Percentiles rank a stretch among this genome's conserved stretches.
Conservation (phyloP, 176 grass and related monocot genomes). For the Musa acuminata region DNA sequence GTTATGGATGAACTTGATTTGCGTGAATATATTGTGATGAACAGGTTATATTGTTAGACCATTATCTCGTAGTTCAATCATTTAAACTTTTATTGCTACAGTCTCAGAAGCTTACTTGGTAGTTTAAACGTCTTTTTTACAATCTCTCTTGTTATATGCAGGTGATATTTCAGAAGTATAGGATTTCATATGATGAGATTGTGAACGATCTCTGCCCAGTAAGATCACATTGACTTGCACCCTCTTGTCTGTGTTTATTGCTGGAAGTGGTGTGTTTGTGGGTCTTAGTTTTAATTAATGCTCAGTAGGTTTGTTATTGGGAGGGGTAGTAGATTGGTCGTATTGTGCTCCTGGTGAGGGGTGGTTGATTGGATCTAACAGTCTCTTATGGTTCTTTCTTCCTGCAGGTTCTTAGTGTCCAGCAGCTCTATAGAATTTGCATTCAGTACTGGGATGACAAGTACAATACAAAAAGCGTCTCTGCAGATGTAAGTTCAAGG, state of each 20-base stretch:
- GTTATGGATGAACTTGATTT: no score
- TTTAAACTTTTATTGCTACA: background rate
- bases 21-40: no score
- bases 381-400: background rate
- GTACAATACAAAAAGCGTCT: conserved; percentile 94
- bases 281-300: no score
- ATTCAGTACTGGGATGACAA: conserved; percentile 98
- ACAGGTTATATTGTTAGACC: no score
- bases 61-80: no score
- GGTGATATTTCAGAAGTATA: conserved; percentile 96
- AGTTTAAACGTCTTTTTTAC: background rate
- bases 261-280: background rate
- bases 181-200: conserved; percentile 89
- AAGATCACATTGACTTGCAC: conserved; percentile 17
- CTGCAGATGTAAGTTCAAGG: conserved; percentile 61
- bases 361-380: no score
- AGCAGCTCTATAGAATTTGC: conserved; percentile 94
- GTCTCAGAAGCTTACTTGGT: background rate
- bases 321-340: background rate
- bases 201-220: conserved; percentile 82
- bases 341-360: background rate
- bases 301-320: conserved; percentile 4
- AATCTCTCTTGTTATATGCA: conserved; percentile 24
- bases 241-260: background rate
- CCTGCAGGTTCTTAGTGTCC: conserved; percentile 70